Percentiles rank a stretch among this genome's conserved stretches.
Conservation (phyloP, 768 basidiomycete species). For the Candolleomyces eurysporus region DNA sequence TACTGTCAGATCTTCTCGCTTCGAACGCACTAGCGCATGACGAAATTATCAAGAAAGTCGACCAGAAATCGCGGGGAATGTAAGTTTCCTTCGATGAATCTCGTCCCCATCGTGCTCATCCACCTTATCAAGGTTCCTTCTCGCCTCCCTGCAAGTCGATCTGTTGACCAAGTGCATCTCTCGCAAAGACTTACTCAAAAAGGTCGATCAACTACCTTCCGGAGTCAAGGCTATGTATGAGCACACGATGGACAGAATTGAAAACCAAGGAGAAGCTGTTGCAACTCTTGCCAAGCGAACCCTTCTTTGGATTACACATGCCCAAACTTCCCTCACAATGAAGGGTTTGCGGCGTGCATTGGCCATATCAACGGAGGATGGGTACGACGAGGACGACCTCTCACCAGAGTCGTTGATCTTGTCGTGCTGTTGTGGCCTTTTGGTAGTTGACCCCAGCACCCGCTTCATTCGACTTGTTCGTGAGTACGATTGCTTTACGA, state of each 20-base stretch:
- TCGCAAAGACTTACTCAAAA: not conserved
- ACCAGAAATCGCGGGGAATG: not conserved
- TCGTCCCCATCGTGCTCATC: too few species aligned
- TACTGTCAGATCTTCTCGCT: too few species aligned
- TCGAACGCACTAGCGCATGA: too few species aligned
- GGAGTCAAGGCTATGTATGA: not conserved
- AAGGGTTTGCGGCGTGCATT: not conserved
- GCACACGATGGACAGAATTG: not conserved
- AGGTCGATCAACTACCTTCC: not conserved
- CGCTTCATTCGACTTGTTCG: too few species aligned
- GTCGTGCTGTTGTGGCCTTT: not conserved
- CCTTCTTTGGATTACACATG: not conserved
- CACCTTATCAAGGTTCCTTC: not conserved
- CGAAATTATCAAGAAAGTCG: too few species aligned
- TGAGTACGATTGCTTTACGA: too few species aligned
- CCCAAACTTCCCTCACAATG: not conserved
- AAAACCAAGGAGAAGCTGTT: not conserved
- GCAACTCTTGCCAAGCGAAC: not conserved
- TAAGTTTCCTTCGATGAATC: not conserved
- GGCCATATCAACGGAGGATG: not conserved
- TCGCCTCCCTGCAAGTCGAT: not conserved
- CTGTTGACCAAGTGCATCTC: too few species aligned
- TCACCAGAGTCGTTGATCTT: not conserved
- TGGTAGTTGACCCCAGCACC: not conserved
- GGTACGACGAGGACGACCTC: not conserved